A percentile compares a stretch with the other conserved stretches of the same genome.
These are phyloP conservation scores for Salvia miltiorrhiza DNA, from an alignment of 257 asterid species.

Conservation along the genomic window DNA sequence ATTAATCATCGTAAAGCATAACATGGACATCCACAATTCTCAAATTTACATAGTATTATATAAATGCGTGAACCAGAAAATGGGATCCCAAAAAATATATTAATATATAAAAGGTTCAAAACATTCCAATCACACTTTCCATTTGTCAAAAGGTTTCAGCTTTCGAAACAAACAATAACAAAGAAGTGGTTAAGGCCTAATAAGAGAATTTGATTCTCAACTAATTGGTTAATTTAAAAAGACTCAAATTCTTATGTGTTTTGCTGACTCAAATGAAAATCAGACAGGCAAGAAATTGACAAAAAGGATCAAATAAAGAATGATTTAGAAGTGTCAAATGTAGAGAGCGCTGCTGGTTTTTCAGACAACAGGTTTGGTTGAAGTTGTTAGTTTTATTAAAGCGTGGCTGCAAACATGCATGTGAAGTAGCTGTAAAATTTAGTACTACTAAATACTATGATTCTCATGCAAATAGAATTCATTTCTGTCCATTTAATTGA, in stretches of 20 bases:
- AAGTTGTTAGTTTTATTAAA: constrained; percentile 35
- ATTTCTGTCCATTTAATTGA: background rate
- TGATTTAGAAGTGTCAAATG: background rate
- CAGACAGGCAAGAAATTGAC: constrained; percentile 17
- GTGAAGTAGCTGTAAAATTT: background rate
- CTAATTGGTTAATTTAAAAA: background rate
- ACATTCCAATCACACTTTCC: background rate
- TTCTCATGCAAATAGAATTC: background rate
- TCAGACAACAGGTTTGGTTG: constrained; percentile 21
- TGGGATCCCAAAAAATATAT: background rate
- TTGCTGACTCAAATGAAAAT: constrained; percentile 16
- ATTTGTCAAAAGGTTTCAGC: background rate
- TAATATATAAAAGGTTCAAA: background rate
- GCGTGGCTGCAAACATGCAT: constrained; percentile 35
- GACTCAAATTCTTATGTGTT: background rate
- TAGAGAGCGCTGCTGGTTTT: constrained; percentile 33
- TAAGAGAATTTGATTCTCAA: constrained; percentile 7
- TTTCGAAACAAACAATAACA: background rate
- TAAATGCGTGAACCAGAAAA: background rate
- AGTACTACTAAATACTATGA: background rate
- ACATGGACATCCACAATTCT: too few species aligned
- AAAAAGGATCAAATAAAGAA: background rate
- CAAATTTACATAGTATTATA: background rate
- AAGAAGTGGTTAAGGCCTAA: background rate
- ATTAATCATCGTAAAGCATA: too few species aligned